phyloP scores from a whole-genome alignment of 148 eudicot genomes.

The Camellia lanceoleosa region DNA sequence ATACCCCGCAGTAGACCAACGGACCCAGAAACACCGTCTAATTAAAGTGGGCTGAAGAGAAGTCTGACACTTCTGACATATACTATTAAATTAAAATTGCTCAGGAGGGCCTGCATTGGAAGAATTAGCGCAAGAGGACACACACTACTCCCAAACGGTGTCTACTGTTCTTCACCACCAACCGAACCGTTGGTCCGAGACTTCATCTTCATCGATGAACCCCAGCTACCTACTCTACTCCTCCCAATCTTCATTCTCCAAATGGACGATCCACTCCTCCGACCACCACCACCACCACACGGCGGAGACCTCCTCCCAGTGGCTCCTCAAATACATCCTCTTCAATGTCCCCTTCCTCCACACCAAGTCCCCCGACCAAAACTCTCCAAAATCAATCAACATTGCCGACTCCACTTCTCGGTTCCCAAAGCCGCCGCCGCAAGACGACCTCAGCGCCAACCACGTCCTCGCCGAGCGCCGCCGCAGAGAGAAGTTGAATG shows the following conservation, averaged over 20 bases:
- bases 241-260: conserved; percentile 57
- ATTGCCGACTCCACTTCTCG: conserved; percentile 24
- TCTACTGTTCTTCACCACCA: conserved; percentile 64
- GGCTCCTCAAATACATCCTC: conserved; percentile 74
- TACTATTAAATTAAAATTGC: not conserved
- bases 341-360: conserved; percentile 71
- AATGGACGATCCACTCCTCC: conserved; percentile 35
- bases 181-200: conserved; percentile 33
- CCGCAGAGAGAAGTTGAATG: conserved; percentile 77
- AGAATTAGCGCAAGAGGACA: conserved; percentile 53
- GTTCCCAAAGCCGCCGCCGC: conserved; percentile 33
- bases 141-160: conserved; percentile 77
- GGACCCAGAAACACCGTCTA: too few species aligned
- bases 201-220: conserved; percentile 14
- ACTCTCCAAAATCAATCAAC: conserved; percentile 21
- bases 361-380: conserved; percentile 31
- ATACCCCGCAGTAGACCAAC: too few species aligned
- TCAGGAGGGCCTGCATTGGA: conserved; percentile 43
- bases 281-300: conserved; percentile 32
- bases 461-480: conserved; percentile 88
- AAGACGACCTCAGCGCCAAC: conserved; percentile 70
- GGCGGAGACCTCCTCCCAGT: conserved; percentile 46
- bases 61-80: too few species aligned
- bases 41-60: too few species aligned
- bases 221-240: conserved; percentile 35